These are phyloP conservation scores for Pseudocercospora vitis DNA, from an alignment of 2,329 filamentous ascomycete genomes.

Conservation along the genomic window DNA sequence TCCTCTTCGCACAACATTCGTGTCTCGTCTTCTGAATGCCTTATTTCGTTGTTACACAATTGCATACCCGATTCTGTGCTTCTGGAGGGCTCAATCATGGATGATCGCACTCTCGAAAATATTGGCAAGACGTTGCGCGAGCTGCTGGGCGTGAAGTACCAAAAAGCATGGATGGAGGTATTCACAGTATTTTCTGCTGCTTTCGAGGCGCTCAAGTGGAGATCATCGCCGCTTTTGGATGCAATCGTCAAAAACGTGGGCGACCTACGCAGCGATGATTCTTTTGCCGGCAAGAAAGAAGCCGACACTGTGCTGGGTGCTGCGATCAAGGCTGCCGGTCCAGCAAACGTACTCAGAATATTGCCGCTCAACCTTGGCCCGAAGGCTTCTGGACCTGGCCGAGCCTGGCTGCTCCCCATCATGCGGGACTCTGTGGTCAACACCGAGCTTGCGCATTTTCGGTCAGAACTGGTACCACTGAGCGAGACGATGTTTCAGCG, in stretches of 20 bases:
- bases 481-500: slow-evolving; percentile 88
- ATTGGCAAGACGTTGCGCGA: slow-evolving; percentile 71
- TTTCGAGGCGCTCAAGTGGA: slow-evolving; percentile 85
- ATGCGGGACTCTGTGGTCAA: slow-evolving; percentile 88
- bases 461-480: slow-evolving; percentile 78
- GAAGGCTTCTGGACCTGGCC: slow-evolving; percentile 74
- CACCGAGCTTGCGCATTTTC: slow-evolving; percentile 83
- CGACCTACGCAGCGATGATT: slow-evolving; percentile 81
- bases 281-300: slow-evolving; percentile 91
- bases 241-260: slow-evolving; percentile 77
- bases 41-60: slow-evolving; percentile 89
- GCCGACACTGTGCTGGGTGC: slow-evolving; percentile 87
- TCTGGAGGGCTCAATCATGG: slow-evolving; percentile 84
- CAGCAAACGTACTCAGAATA: slow-evolving; percentile 76
- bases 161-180: slow-evolving; percentile 90
- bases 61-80: slow-evolving; percentile 82
- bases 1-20: slow-evolving; percentile 91
- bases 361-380: slow-evolving; percentile 78
- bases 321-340: slow-evolving; percentile 86
- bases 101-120: slow-evolving; percentile 85
- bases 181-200: slow-evolving; percentile 85
- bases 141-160: slow-evolving; percentile 84
- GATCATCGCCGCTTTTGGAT: slow-evolving; percentile 73
- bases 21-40: slow-evolving; percentile 88
- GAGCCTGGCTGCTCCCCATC: slow-evolving; percentile 92